Evolutionary conservation across 2,329 filamentous ascomycete genomes (phyloP), one percentile per base, ranked within the genome.

Genomic region (Zasmidium angulare): DNA sequence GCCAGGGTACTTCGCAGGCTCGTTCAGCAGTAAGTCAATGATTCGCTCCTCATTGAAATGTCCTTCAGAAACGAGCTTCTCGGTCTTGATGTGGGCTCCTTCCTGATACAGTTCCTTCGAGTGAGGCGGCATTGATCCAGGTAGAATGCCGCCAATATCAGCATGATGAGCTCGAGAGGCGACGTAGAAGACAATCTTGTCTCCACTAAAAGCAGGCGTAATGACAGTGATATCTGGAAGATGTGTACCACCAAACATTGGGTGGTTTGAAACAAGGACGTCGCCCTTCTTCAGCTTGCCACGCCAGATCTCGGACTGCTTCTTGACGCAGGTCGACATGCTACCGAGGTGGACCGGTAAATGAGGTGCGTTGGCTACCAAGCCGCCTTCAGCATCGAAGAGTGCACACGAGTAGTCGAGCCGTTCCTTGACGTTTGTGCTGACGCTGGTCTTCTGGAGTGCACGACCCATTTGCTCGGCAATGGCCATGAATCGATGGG

Each of bases 371-470:
- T 92, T 92, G 2, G 89, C 89, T 1, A 93, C 90, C 1, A 93
- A 78, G 0, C 88, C 89, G 19, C 90, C 90, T 9, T 86, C 84
- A 0, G 86, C 83, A 65, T 92, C 90, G 64, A 93, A 93, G 1
- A 93, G 81, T 24, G 90, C 90, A 64, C 90, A 95, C 2, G 89
- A 92, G 69, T 91, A 95, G 69, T 95, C 90, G 1, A 93, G 81
- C 3, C 90, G 85, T 70, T 93, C 90, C 71, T 93, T 89, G 70
- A 93, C 89, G 67, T 92, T 93, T 1, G 87, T 91, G 68, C 85
- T 89, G 56, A 92, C 88, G 71, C 87, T 89, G 0, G 89, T 92
- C 77, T 92, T 93, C 69, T 92, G 89, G 17, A 93, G 76, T 12
- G 88, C 87, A 56, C 88, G 79, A 0, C 90, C 89, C 90, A 93